Conservation (phyloP, 345 rosid genomes). For the Lenwebbia sp. region DNA sequence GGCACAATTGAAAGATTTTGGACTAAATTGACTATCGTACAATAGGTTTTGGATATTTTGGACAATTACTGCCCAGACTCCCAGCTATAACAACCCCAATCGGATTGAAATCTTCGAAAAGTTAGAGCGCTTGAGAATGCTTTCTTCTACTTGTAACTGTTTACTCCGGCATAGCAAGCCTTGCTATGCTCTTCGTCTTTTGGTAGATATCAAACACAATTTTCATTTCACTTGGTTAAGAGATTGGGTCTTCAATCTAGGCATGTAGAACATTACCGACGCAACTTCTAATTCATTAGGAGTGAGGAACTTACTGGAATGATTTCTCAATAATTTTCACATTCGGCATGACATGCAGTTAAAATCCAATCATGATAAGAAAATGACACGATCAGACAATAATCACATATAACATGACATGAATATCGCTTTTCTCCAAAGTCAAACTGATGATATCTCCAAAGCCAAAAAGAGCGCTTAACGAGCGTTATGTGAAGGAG, state of each 20-base stretch:
- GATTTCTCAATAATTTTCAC: background rate
- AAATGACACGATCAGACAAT: background rate
- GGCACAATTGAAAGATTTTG: rapidly evolving
- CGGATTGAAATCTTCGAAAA: background rate
- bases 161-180: background rate
- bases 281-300: background rate
- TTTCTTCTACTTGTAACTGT: background rate
- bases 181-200: background rate
- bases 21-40: background rate
- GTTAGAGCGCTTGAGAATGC: background rate
- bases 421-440: background rate
- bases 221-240: background rate
- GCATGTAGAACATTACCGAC: background rate
- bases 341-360: background rate
- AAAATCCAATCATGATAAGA: background rate
- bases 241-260: background rate
- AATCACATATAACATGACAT: background rate
- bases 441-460: background rate
- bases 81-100: background rate
- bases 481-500: background rate
- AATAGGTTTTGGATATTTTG: background rate
- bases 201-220: background rate
- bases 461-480: background rate
- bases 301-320: background rate
- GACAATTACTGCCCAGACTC: background rate